Evolutionary conservation across 202 grass and related monocot species (phyloP).

Genomic region (Panicum virgatum): DNA sequence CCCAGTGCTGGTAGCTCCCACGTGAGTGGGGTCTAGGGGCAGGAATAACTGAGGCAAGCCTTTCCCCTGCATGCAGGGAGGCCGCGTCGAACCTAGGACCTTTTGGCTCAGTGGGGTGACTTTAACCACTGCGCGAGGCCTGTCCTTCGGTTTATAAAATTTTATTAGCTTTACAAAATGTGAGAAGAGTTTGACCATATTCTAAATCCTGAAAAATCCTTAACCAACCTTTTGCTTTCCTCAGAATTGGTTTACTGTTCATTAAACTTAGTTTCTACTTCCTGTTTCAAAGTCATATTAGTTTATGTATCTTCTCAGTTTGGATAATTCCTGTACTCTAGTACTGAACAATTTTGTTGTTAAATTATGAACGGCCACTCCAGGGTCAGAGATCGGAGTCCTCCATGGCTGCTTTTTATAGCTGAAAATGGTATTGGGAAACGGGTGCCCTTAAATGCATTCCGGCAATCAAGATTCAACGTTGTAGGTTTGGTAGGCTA

Average conservation of each 20-base stretch:
- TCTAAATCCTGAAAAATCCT: conserved; percentile 10
- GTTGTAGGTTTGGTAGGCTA: conserved; percentile 62
- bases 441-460: conserved; percentile 76
- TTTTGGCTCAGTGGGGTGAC: too few species aligned
- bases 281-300: not conserved
- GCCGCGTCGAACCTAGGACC: too few species aligned
- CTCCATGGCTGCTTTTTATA: conserved; percentile 94
- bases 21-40: too few species aligned
- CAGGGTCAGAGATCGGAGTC: conserved; percentile 56
- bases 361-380: conserved; percentile 11
- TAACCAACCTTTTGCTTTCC: not conserved
- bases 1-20: too few species aligned
- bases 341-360: conserved; percentile 30
- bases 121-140: too few species aligned
- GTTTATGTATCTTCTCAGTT: conserved; percentile 17
- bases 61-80: too few species aligned
- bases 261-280: not conserved
- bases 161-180: not conserved
- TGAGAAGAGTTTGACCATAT: not conserved
- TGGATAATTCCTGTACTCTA: conserved; percentile 10
- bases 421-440: conserved; percentile 88
- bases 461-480: conserved; percentile 66
- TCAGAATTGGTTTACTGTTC: not conserved
- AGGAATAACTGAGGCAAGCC: too few species aligned
- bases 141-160: conserved; percentile 5